Conservation (phyloP, 371 early-diverging fungal species). For the Chytridiales sp. region DNA sequence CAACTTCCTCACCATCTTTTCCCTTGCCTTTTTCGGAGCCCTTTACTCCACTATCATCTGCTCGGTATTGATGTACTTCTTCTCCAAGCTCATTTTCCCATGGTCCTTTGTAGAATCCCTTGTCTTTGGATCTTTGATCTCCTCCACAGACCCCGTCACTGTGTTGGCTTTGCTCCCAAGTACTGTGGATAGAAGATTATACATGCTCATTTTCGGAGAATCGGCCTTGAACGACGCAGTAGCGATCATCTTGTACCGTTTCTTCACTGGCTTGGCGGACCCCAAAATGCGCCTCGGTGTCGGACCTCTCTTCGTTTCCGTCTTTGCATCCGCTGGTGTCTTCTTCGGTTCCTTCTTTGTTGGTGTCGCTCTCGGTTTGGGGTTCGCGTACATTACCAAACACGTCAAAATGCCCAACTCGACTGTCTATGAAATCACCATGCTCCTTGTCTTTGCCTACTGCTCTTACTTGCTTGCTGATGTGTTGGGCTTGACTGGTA, state of each 20-base stretch:
- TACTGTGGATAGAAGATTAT: constrained; percentile 47
- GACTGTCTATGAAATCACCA: constrained; percentile 47
- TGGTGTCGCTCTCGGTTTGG: constrained; percentile 42
- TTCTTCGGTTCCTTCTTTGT: constrained; percentile 48
- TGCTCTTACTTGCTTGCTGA: constrained; percentile 51
- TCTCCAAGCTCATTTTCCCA: constrained; percentile 39
- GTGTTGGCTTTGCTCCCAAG: constrained; percentile 53
- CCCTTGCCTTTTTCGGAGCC: constrained; percentile 54
- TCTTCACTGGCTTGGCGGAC: constrained; percentile 50
- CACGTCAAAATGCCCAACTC: constrained; percentile 46
- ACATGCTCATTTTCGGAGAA: constrained; percentile 61
- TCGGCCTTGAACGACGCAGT: constrained; percentile 60
- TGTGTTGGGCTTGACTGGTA: constrained; percentile 48
- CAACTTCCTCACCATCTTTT: constrained; percentile 50
- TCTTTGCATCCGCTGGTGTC: constrained; percentile 43
- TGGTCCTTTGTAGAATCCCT: constrained; percentile 53
- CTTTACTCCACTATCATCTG: constrained; percentile 53
- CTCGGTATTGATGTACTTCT: constrained; percentile 51
- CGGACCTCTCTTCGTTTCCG: constrained; percentile 43
- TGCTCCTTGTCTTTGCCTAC: constrained; percentile 55
- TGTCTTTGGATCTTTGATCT: constrained; percentile 55
- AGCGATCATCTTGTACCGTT: constrained; percentile 54
- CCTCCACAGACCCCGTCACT: constrained; percentile 58
- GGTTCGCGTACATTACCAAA: constrained; percentile 53
- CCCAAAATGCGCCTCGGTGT: constrained; percentile 39